phyloP scores from a whole-genome alignment of 2,329 filamentous ascomycete species.

The Paracoccidioides brasiliensis region DNA sequence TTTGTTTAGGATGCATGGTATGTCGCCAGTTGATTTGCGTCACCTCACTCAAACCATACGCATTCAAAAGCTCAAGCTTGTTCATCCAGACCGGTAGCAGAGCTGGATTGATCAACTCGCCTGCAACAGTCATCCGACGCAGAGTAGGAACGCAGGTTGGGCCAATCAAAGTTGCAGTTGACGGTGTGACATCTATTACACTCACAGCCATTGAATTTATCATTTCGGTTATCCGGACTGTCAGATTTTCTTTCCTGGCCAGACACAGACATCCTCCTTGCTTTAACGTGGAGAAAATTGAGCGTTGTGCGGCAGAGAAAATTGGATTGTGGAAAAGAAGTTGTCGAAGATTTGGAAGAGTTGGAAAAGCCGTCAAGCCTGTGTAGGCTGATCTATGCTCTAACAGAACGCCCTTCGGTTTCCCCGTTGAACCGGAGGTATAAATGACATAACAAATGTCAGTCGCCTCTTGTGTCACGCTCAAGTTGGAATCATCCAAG shows the following conservation, averaged over 20 bases:
- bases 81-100: background rate
- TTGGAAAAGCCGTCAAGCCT: constrained; percentile 20
- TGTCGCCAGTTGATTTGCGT: background rate
- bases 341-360: constrained; percentile 16
- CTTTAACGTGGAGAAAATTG: constrained; percentile 1
- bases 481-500: background rate
- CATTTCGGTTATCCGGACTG: background rate
- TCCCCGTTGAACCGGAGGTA: constrained; percentile 87
- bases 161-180: background rate
- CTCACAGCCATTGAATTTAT: background rate
- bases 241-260: constrained; percentile 20
- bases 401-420: constrained; percentile 87
- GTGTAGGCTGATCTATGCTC: constrained; percentile 46
- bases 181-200: background rate
- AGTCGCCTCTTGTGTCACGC: background rate
- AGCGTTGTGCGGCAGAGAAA: constrained; percentile 12
- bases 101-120: background rate
- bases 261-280: constrained; percentile 22
- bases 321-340: constrained; percentile 14
- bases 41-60: constrained; percentile 7
- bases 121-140: background rate
- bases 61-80: constrained; percentile 1
- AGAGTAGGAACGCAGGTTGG: background rate
- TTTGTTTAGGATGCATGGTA: background rate
- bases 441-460: constrained; percentile 50